Evolutionary conservation across 2,329 filamentous ascomycete genomes (phyloP), one percentile per base, ranked within the genome.

Genomic region (Ophiocordyceps unilateralis): DNA sequence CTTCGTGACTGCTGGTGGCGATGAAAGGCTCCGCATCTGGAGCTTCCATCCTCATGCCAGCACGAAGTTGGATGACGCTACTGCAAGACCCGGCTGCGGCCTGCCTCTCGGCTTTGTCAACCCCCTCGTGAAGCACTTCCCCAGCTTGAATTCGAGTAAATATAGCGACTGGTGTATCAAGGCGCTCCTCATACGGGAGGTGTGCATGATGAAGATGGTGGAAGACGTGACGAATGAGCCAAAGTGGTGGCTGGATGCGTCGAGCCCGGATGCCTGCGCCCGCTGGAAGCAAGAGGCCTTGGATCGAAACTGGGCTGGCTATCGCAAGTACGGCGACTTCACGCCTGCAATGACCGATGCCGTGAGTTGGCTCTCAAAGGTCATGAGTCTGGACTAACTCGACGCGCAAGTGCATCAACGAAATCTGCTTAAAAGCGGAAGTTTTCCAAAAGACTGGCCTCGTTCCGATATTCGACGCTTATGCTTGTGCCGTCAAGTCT

Each of bases 141-240:
- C 42, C 5, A 15, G 23, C 14, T 19, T 43, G 23, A 19, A 32
- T 12, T n/a, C 34, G n/a, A 39, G 45, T 10, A 10, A 28, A 2
- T 32, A 45, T 2, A n/a, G 40, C 0, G 44, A 41, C n/a, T 59
- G 55, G 55, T 43, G 19, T 3, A 55, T 57, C 2, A 23, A 14
- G 1, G 59, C 57, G 2, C 46, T 59, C 10, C 48, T 53, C 14
- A 49, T 55, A 26, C 55, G 57, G 1, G 57, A 61, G 44, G 45
- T 51, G 1, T 59, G 56, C 46, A 60, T 61, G 55, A 48, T 61
- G 12, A 52, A 50, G 42, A 40, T 57, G 9, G 49, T 61, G 0
- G 56, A 60, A 30, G 53, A 58, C 21, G 42, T 61, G 21, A 59
- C 57, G 38, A 55, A 61, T 42, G 59, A 58, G 44, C 52, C 57